Evolutionary conservation across 495 filamentous ascomycete genomes (phyloP), one percentile per base, ranked within the genome.

Genomic region (Penicillium parvum): DNA sequence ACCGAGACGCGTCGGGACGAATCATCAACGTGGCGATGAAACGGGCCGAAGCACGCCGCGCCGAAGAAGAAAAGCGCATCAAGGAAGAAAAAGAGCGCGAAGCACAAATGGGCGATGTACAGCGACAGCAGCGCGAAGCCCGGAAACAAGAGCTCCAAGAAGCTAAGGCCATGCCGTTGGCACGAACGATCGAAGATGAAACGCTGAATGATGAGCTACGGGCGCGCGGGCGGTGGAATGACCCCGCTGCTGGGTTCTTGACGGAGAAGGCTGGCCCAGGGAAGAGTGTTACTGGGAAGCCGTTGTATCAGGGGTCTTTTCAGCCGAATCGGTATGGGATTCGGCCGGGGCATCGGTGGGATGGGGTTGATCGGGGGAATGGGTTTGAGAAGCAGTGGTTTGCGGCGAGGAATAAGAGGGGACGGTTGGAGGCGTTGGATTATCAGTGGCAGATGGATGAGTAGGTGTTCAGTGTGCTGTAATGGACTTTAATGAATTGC

Each of bases 371-470:
- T 77, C 73, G 92, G 50, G 74, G 84, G 15, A 98, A 86, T 73
- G 90, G 91, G 29, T 97, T 95, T 59, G 92, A 98, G 72, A 87
- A 79, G 65, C 88, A 96, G 65, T 85, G 88, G 74, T 97, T 97
- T 69, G 82, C 84, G 59, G 86, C 88, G 19, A 70, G 86, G 61
- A 95, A 95, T 66, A 66, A 77, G 59, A 79, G 75, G 64, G 77
- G 77, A 58, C 80, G 85, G 60, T 72, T 81, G 46, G 83, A 84
- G 61, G 78, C 84, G 26, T 58, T 96, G 65, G 86, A 95, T 57
- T 96, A 96, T 66, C 75, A 83, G 37, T 97, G 91, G 92, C 88
- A 95, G 76, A 90, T 90, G 83, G 90, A 96, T 70, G 85, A 88
- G 52, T 92, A 57, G 33, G 27, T 17, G 20, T 11, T 22, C 40